Conservation (phyloP, 2,329 filamentous ascomycete genomes). For the Mariannaea elegans region DNA sequence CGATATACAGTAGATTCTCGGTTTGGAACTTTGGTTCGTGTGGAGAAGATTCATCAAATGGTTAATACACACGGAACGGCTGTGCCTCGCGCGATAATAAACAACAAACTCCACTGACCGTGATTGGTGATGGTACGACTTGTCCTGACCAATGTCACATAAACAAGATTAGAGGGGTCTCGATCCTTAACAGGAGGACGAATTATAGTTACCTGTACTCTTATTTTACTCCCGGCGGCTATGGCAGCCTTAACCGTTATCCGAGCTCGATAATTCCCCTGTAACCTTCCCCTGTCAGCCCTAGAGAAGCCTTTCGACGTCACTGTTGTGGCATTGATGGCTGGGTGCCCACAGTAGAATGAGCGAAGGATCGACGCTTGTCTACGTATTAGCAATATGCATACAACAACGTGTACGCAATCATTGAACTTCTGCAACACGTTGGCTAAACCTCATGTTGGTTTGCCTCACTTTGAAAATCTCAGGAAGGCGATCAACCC, state of each 20-base stretch:
- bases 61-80: neutral
- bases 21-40: too few species aligned
- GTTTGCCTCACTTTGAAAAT: too few species aligned
- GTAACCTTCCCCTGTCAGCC: neutral
- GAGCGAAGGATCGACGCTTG: neutral
- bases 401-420: too few species aligned
- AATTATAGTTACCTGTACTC: too few species aligned
- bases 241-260: neutral
- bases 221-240: neutral
- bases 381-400: too few species aligned
- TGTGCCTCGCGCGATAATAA: neutral
- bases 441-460: too few species aligned
- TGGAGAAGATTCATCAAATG: neutral
- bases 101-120: neutral
- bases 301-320: neutral
- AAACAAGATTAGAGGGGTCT: neutral
- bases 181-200: neutral
- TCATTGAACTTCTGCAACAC: too few species aligned
- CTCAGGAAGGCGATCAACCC: neutral
- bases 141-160: neutral
- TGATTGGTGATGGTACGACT: neutral
- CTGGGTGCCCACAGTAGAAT: too few species aligned
- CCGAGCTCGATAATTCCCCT: neutral
- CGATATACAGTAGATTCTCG: too few species aligned
- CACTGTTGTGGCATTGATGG: neutral